Percentiles rank a stretch among this genome's conserved stretches.
Evolutionary conservation across 2,329 filamentous ascomycete species (phyloP).

Genomic region (Cryphonectria naterciae): DNA sequence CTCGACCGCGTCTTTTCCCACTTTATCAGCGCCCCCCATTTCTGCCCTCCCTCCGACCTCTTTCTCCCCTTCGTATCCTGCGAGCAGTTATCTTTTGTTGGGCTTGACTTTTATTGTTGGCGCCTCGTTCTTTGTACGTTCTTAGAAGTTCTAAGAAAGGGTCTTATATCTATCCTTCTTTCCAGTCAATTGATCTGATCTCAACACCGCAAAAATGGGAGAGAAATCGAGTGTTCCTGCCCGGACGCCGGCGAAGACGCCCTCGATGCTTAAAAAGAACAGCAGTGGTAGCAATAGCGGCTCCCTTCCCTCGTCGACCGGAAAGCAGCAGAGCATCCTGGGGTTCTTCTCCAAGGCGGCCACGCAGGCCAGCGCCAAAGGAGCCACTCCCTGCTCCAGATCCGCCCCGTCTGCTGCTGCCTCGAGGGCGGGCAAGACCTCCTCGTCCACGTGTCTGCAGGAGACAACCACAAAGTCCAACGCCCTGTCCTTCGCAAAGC

Average conservation of each 20-base stretch:
- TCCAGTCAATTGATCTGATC: slow-evolving; percentile 14
- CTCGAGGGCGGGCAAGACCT: slow-evolving; percentile 31
- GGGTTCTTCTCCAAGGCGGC: slow-evolving; percentile 76
- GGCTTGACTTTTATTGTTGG: not conserved
- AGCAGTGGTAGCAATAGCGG: slow-evolving; percentile 38
- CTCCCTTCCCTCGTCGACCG: slow-evolving; percentile 44
- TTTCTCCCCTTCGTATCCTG: not conserved
- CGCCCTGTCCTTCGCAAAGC: slow-evolving; percentile 44
- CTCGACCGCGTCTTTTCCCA: slow-evolving; percentile 4
- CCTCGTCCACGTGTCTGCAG: slow-evolving; percentile 46
- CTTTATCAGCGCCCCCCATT: not conserved
- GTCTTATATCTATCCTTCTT: not conserved
- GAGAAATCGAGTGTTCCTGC: slow-evolving; percentile 31
- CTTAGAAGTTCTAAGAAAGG: not conserved
- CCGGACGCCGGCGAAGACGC: slow-evolving; percentile 43
- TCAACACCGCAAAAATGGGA: slow-evolving; percentile 20
- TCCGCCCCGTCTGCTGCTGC: slow-evolving; percentile 36
- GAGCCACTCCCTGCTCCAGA: slow-evolving; percentile 33
- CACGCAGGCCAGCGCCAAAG: slow-evolving; percentile 43
- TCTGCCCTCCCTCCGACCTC: not conserved
- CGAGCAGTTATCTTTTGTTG: not conserved
- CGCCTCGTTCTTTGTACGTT: slow-evolving; percentile 3
- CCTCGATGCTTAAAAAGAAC: slow-evolving; percentile 44
- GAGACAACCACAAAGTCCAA: slow-evolving; percentile 52
- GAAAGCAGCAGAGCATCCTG: slow-evolving; percentile 73